Percentiles rank a stretch among this genome's conserved stretches.
These are phyloP conservation scores for Somion occarium DNA, from an alignment of 1,284 basidiomycete genomes.

Conservation along the genomic window DNA sequence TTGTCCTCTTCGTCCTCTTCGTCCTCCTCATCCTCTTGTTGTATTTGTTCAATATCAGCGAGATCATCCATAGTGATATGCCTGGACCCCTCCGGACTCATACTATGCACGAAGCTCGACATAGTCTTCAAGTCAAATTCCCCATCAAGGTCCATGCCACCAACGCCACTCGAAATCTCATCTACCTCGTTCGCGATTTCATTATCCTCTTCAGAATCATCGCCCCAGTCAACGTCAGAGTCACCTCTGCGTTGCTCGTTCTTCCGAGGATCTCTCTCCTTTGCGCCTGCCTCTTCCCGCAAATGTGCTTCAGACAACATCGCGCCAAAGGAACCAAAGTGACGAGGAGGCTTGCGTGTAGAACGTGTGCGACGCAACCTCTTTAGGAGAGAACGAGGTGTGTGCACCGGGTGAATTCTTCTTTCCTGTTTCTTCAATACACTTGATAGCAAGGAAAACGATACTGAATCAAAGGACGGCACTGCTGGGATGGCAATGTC, in stretches of 20 bases:
- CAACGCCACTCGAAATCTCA: slow-evolving; percentile 32
- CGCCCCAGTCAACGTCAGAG: slow-evolving; percentile 73
- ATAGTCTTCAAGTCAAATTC: slow-evolving; percentile 45
- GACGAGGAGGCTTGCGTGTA: slow-evolving; percentile 23
- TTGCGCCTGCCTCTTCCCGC: slow-evolving; percentile 24
- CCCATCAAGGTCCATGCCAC: slow-evolving; percentile 57
- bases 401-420: slow-evolving; percentile 19
- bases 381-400: slow-evolving; percentile 19
- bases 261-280: slow-evolving; percentile 35
- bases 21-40: slow-evolving; percentile 47
- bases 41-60: slow-evolving; percentile 47
- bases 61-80: slow-evolving; percentile 67
- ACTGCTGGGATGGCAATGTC: neutral
- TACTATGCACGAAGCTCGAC: slow-evolving; percentile 49
- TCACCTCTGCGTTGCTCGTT: slow-evolving; percentile 54
- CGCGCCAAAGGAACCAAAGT: slow-evolving; percentile 51
- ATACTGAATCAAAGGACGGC: neutral
- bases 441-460: neutral
- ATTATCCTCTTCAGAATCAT: slow-evolving; percentile 40
- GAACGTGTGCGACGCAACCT: slow-evolving; percentile 19
- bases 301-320: slow-evolving; percentile 51
- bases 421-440: slow-evolving; percentile 14
- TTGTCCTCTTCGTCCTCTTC: slow-evolving; percentile 20
- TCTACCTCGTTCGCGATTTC: slow-evolving; percentile 27
- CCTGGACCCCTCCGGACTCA: slow-evolving; percentile 40